Percentiles rank a stretch among this genome's conserved stretches.
phyloP scores from a whole-genome alignment of 352 stramenopile species.

The Phytophthora litchii region DNA sequence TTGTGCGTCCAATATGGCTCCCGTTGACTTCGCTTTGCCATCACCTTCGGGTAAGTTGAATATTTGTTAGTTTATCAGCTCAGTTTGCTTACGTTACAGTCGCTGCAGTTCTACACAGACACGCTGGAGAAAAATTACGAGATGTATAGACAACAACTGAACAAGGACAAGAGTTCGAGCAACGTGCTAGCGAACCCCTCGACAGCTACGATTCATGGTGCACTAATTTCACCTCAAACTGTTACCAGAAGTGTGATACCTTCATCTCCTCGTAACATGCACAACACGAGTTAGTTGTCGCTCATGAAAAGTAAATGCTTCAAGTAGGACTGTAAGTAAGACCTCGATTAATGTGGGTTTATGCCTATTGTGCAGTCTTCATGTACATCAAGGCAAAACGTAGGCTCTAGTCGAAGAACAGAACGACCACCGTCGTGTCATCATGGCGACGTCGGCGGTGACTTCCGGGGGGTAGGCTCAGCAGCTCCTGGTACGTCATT shows the following conservation, averaged over 20 bases:
- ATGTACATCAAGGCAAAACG: conserved; percentile 14
- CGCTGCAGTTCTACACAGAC: conserved; percentile 63
- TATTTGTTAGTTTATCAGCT: conserved; percentile 1
- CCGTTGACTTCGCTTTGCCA: conserved; percentile 64
- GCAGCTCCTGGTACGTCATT: conserved; percentile 84
- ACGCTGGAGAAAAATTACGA: conserved; percentile 76
- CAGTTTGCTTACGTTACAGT: not conserved
- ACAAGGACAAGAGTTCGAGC: conserved; percentile 33
- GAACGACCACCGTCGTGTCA: conserved; percentile 92
- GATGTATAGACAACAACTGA: conserved; percentile 45
- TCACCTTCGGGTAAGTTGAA: conserved; percentile 51
- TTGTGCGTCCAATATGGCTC: conserved; percentile 75
- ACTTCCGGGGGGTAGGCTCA: conserved; percentile 81
- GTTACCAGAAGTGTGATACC: conserved; percentile 10
- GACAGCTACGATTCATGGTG: conserved; percentile 7
- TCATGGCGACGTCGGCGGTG: conserved; percentile 90
- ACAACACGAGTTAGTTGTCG: not conserved
- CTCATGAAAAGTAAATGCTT: not conserved
- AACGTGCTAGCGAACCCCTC: not conserved
- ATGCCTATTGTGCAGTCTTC: conserved; percentile 14
- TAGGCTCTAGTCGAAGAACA: conserved; percentile 80
- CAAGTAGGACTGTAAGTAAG: not conserved
- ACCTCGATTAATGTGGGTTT: conserved; percentile 18
- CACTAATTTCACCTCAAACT: conserved; percentile 12
- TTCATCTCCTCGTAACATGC: conserved; percentile 12